Evolutionary conservation across 805 yeast species (phyloP).

Genomic region (Lipomyces lipofer): DNA sequence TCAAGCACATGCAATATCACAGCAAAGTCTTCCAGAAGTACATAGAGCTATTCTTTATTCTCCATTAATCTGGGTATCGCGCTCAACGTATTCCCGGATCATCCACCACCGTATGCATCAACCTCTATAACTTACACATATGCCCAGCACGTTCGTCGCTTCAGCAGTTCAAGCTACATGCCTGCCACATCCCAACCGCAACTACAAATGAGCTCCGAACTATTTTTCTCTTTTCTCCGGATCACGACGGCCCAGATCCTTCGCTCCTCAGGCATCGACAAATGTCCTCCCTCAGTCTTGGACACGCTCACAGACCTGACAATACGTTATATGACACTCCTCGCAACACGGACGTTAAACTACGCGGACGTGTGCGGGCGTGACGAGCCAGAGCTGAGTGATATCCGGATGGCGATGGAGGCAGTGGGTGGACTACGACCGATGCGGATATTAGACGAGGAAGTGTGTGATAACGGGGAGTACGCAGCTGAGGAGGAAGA

Average conservation of each 20-base stretch:
- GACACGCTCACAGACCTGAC: conserved; percentile 79
- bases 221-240: conserved; percentile 25
- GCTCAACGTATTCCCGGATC: no score
- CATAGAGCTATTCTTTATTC: no score
- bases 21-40: no score
- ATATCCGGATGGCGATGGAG: conserved; percentile 68
- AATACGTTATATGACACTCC: conserved; percentile 58
- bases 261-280: conserved; percentile 81
- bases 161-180: no score
- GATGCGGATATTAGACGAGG: conserved; percentile 22
- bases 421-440: conserved; percentile 66
- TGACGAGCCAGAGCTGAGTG: conserved; percentile 57
- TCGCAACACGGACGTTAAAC: conserved; percentile 52
- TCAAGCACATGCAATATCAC: no score
- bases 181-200: not conserved
- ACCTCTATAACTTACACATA: no score
- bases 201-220: conserved; percentile 22
- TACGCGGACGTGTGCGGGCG: conserved; percentile 52
- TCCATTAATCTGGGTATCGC: no score
- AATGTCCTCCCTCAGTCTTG: conserved; percentile 67
- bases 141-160: no score
- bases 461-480: conserved; percentile 21
- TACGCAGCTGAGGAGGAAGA: conserved; percentile 19
- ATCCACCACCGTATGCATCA: no score
- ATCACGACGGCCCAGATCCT: conserved; percentile 50